Evolutionary conservation across 2,329 filamentous ascomycete genomes (phyloP).

Genomic region (Colletotrichum spaethianum): DNA sequence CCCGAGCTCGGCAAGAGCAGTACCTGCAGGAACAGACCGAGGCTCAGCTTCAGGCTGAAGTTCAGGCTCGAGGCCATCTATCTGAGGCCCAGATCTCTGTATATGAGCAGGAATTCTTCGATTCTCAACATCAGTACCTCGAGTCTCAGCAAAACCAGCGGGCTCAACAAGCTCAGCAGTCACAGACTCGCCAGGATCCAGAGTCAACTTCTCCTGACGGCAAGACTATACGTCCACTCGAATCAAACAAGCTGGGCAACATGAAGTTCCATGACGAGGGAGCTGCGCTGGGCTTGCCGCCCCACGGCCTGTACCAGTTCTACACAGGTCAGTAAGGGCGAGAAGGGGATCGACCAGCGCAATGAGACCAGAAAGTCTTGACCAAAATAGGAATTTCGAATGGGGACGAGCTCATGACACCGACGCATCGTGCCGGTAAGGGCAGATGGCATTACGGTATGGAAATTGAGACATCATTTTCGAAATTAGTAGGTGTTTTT

Average conservation of each 20-base stretch:
- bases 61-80: background rate
- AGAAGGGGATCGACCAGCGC: background rate
- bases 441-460: constrained; percentile 2
- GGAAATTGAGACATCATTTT: background rate
- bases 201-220: constrained; percentile 11
- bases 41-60: background rate
- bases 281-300: constrained; percentile 6
- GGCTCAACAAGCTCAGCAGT: background rate
- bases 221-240: constrained; percentile 35
- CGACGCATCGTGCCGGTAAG: background rate
- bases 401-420: background rate
- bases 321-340: background rate
- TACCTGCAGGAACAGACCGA: background rate
- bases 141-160: constrained; percentile 2
- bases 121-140: background rate
- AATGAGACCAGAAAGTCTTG: background rate
- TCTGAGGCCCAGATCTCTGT: background rate
- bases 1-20: background rate
- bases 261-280: constrained; percentile 43
- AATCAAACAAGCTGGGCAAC: constrained; percentile 38
- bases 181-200: constrained; percentile 16
- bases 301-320: constrained; percentile 18
- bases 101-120: background rate
- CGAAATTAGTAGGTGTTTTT: background rate
- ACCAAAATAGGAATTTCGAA: background rate